Evolutionary conservation across 2,329 filamentous ascomycete species (phyloP).

Genomic region (Pseudogymnoascus sp.): DNA sequence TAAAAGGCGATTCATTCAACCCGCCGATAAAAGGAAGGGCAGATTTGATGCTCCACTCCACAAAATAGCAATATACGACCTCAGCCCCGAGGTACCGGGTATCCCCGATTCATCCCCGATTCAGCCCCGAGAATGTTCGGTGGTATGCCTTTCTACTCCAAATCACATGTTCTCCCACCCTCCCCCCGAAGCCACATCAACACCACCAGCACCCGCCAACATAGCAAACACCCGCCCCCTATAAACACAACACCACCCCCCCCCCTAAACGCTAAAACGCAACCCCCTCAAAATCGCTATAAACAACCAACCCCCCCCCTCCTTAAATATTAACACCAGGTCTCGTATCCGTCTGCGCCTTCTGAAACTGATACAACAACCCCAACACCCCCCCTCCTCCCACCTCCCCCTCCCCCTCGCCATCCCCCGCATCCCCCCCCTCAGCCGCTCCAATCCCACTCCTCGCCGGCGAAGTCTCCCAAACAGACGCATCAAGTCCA

Average conservation of each 20-base stretch:
- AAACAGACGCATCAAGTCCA: constrained; percentile 34
- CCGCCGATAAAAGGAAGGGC: neutral
- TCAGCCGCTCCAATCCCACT: constrained; percentile 15
- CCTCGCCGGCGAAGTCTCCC: constrained; percentile 32
- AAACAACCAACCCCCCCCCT: neutral
- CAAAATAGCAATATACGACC: neutral
- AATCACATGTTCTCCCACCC: neutral
- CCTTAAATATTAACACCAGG: constrained; percentile 30
- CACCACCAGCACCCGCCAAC: neutral
- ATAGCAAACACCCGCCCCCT: neutral
- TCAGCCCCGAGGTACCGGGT: neutral
- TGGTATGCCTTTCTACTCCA: neutral
- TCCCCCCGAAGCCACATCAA: too few species aligned
- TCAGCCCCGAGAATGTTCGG: neutral
- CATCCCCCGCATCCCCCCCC: constrained; percentile 30
- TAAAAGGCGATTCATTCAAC: neutral
- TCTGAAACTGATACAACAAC: constrained; percentile 58
- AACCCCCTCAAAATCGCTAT: neutral
- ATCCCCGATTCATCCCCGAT: neutral
- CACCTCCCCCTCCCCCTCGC: constrained; percentile 40
- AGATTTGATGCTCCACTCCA: too few species aligned
- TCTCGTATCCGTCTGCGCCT: constrained; percentile 45
- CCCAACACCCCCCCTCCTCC: constrained; percentile 48
- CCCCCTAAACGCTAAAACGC: neutral
- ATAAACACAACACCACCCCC: neutral